Conservation (phyloP, 352 stramenopile genomes). For the Aphanomyces euteiches region DNA sequence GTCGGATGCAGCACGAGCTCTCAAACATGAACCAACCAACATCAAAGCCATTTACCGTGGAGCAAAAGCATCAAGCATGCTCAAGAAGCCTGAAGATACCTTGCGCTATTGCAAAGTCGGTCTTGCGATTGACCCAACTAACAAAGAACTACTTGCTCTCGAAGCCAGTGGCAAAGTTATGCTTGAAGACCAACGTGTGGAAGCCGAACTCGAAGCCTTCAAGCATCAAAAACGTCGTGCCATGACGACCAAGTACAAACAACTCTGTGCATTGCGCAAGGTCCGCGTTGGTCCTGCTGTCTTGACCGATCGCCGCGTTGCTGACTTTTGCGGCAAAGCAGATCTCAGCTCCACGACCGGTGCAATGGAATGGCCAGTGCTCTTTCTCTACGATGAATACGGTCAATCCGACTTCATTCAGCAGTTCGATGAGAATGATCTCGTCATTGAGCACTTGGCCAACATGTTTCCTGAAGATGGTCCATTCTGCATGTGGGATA, state of each 20-base stretch:
- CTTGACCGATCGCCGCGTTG: conserved; percentile 74
- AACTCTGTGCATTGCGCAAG: conserved; percentile 56
- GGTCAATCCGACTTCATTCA: conserved; percentile 82
- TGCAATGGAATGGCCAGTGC: conserved; percentile 70
- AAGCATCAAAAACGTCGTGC: conserved; percentile 64
- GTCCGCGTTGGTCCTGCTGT: conserved; percentile 69
- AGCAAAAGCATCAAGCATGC: conserved; percentile 73
- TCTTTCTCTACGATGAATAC: conserved; percentile 85
- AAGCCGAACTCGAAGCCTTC: conserved; percentile 60
- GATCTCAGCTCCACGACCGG: conserved; percentile 58
- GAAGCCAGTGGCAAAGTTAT: conserved; percentile 57
- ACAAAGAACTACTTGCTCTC: conserved; percentile 71
- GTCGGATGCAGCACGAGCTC: conserved; percentile 67
- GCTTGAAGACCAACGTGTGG: conserved; percentile 48
- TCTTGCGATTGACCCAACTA: conserved; percentile 64
- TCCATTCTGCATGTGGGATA: conserved; percentile 78
- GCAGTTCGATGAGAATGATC: conserved; percentile 71
- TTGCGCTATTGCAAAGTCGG: conserved; percentile 77
- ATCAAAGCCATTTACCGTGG: conserved; percentile 85
- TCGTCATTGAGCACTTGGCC: conserved; percentile 78
- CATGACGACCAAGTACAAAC: conserved; percentile 72
- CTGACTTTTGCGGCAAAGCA: conserved; percentile 78
- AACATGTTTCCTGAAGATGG: conserved; percentile 88
- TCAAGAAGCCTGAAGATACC: conserved; percentile 73
- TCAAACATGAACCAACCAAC: conserved; percentile 63